A percentile compares a stretch with the other conserved stretches of the same genome.
phyloP scores from a whole-genome alignment of 2,329 filamentous ascomycete genomes.

The Colletotrichum tropicale region DNA sequence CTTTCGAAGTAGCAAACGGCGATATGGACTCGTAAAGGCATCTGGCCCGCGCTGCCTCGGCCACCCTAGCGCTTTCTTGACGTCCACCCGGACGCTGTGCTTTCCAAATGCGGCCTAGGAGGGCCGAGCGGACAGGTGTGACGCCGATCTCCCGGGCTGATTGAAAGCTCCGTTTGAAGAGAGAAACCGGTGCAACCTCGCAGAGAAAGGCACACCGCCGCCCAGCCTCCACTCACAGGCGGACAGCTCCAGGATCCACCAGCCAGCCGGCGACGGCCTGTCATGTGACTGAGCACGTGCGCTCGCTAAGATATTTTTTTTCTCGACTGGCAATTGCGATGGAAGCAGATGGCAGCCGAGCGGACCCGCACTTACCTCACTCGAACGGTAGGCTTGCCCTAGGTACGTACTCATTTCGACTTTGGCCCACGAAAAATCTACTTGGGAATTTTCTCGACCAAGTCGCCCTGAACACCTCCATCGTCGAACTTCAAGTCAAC shows the following conservation, averaged over 20 bases:
- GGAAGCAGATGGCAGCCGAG: background rate
- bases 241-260: background rate
- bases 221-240: background rate
- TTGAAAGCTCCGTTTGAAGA: constrained; percentile 5
- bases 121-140: constrained; percentile 14
- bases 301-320: background rate
- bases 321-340: background rate
- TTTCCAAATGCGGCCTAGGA: constrained; percentile 8
- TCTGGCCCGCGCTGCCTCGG: constrained; percentile 12
- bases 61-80: background rate
- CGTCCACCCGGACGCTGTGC: constrained; percentile 1
- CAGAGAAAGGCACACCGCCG: background rate
- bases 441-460: constrained; percentile 9
- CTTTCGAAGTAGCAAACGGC: constrained; percentile 11
- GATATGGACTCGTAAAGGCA: constrained; percentile 12
- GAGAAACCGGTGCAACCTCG: background rate
- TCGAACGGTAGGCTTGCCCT: constrained; percentile 23
- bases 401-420: constrained; percentile 31
- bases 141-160: constrained; percentile 15
- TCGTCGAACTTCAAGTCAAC: constrained; percentile 23
- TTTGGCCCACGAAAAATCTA: background rate
- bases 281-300: background rate
- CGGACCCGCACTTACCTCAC: background rate
- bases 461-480: constrained; percentile 26
- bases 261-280: background rate